phyloP scores from a whole-genome alignment of 768 basidiomycete species.

The Gloeophyllum trabeum region DNA sequence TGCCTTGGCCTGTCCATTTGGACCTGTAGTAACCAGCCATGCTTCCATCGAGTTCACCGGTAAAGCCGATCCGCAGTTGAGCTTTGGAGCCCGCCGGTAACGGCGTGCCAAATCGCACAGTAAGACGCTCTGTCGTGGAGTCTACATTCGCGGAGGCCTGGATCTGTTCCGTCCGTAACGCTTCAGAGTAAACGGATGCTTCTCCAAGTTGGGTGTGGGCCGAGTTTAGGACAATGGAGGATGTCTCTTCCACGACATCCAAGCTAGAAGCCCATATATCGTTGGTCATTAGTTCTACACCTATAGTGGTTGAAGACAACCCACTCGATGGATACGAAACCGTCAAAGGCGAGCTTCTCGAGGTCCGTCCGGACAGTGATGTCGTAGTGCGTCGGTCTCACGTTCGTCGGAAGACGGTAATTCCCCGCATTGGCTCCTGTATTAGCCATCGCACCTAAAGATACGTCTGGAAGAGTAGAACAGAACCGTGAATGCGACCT shows the following conservation, averaged over 20 bases:
- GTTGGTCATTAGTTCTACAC: too few relatives aligned
- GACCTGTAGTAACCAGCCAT: constrained; percentile 85
- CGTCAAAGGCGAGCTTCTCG: constrained; percentile 61
- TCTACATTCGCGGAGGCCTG: constrained; percentile 42
- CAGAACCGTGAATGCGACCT: too few relatives aligned
- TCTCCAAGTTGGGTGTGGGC: constrained; percentile 45
- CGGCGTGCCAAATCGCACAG: constrained; percentile 41
- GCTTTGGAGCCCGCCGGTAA: constrained; percentile 65
- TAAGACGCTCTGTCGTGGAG: constrained; percentile 49
- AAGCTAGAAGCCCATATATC: constrained; percentile 30
- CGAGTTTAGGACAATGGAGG: constrained; percentile 54
- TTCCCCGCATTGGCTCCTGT: constrained; percentile 6
- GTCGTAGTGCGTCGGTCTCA: constrained; percentile 70
- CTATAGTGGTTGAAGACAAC: constrained; percentile 16
- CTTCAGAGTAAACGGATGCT: constrained; percentile 45
- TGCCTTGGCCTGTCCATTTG: constrained; percentile 48
- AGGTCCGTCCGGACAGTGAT: constrained; percentile 76
- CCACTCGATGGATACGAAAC: constrained; percentile 63
- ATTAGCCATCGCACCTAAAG: constrained; percentile 1
- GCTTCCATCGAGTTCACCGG: constrained; percentile 47
- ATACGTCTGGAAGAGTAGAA: constrained; percentile 7
- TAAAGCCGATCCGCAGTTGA: constrained; percentile 58
- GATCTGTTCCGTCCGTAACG: constrained; percentile 34
- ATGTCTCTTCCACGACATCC: constrained; percentile 50
- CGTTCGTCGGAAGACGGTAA: constrained; percentile 53